phyloP scores from a whole-genome alignment of 148 eudicot species.

The Dianthus caryophyllus region DNA sequence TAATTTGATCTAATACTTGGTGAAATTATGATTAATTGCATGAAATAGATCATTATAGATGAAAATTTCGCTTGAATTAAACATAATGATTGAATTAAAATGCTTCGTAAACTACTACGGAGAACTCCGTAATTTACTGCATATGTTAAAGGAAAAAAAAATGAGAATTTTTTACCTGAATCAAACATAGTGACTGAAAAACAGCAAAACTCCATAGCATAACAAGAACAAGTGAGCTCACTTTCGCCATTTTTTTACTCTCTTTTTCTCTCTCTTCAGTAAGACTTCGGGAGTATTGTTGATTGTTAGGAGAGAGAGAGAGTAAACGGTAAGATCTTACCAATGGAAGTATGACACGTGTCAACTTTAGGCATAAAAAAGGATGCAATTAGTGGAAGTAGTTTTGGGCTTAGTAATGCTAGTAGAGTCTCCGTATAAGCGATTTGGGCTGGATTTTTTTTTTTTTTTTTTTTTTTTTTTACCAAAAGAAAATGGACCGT shows the following conservation, averaged over 20 bases:
- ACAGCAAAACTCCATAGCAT: conserved; percentile 37
- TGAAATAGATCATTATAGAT: neutral
- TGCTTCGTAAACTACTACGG: too few relatives aligned
- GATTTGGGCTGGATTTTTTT: too few relatives aligned
- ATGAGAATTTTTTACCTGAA: too few relatives aligned
- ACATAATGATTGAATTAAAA: conserved; percentile 52
- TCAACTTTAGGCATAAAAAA: conserved; percentile 1
- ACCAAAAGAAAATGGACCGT: too few relatives aligned
- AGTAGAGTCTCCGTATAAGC: too few relatives aligned
- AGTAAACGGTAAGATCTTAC: neutral
- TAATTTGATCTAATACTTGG: neutral
- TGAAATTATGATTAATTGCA: neutral
- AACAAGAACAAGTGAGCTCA: conserved; percentile 24
- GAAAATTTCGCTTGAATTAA: conserved; percentile 41
- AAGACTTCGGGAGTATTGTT: neutral
- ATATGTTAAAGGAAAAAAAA: too few relatives aligned
- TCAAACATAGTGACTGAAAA: conserved; percentile 48
- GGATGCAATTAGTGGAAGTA: conserved; percentile 17
- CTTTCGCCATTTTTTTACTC: conserved; percentile 40
- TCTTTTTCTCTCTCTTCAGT: conserved; percentile 16
- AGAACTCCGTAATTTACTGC: too few relatives aligned
- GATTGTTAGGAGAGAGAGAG: neutral
- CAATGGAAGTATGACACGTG: conserved; percentile 9
- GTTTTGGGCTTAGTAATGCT: conserved; percentile 11
- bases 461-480: too few relatives aligned